Percentiles rank a stretch among this genome's conserved stretches.
Conservation (phyloP, 2,329 filamentous ascomycete genomes). For the Penicillium brasilianum region DNA sequence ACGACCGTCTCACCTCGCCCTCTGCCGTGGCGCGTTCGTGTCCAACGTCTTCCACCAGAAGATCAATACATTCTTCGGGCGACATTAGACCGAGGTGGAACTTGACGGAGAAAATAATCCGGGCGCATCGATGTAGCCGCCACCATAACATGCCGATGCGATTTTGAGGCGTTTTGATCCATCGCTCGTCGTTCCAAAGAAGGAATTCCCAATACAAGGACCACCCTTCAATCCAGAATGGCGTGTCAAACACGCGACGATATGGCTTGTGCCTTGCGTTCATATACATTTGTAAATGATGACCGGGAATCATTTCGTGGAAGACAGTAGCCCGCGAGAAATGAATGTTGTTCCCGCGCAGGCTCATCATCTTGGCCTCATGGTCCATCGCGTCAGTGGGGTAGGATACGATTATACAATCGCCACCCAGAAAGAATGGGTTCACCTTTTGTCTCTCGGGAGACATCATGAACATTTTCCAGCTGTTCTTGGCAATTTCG, state of each 20-base stretch:
- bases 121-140: constrained; percentile 66
- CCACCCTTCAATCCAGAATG: constrained; percentile 67
- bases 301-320: constrained; percentile 65
- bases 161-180: constrained; percentile 57
- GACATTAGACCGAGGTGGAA: constrained; percentile 63
- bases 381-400: constrained; percentile 48
- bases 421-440: constrained; percentile 65
- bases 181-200: constrained; percentile 60
- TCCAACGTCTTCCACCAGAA: constrained; percentile 61
- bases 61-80: constrained; percentile 61
- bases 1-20: constrained; percentile 63
- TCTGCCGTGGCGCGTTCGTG: constrained; percentile 66
- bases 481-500: constrained; percentile 57
- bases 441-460: constrained; percentile 59
- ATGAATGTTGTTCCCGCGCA: constrained; percentile 64
- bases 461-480: constrained; percentile 63
- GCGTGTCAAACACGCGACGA: constrained; percentile 59
- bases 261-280: constrained; percentile 56
- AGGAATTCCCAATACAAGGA: constrained; percentile 67
- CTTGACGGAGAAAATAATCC: constrained; percentile 61
- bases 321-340: constrained; percentile 65
- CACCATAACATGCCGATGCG: constrained; percentile 65
- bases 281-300: constrained; percentile 53
- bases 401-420: constrained; percentile 61
- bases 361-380: constrained; percentile 62